Evolutionary conservation across 371 early-diverging fungal species (phyloP).

Genomic region (Syncephalastrum monosporum): DNA sequence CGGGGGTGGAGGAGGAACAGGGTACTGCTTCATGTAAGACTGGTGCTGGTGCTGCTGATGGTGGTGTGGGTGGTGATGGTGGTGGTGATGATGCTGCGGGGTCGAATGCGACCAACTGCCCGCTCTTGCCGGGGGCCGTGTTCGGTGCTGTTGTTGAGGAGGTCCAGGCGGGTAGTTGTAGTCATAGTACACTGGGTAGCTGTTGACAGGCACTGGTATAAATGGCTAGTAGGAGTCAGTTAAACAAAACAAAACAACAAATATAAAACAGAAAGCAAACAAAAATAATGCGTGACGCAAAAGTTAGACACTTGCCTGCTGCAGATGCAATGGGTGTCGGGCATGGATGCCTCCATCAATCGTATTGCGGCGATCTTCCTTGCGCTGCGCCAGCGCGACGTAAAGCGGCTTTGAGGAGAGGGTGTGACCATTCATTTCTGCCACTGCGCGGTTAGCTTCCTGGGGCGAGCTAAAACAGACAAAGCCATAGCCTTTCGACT

Average conservation of each 20-base stretch:
- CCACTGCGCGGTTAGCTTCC: slow-evolving; percentile 84
- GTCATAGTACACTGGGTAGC: slow-evolving; percentile 15
- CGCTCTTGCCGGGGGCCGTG: slow-evolving; percentile 5
- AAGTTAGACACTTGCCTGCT: slow-evolving; percentile 13
- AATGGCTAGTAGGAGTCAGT: slow-evolving; percentile 8
- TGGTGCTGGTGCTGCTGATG: background rate
- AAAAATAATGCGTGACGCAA: background rate
- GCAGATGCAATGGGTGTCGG: slow-evolving; percentile 60
- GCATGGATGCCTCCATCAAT: slow-evolving; percentile 74
- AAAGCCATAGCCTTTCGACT: slow-evolving; percentile 85
- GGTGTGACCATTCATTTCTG: slow-evolving; percentile 87
- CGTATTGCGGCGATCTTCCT: slow-evolving; percentile 89
- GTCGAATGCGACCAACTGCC: background rate
- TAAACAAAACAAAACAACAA: slow-evolving; percentile 1
- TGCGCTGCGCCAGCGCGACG: slow-evolving; percentile 95
- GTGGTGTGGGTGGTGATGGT: background rate
- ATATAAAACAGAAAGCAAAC: background rate
- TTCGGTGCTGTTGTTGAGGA: slow-evolving; percentile 5
- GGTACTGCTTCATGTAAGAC: slow-evolving; percentile 13
- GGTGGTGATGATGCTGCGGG: slow-evolving; percentile 4
- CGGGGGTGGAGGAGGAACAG: background rate
- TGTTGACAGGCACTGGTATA: slow-evolving; percentile 13
- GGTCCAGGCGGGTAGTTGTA: slow-evolving; percentile 5
- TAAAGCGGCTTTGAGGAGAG: slow-evolving; percentile 90
- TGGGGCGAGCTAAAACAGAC: slow-evolving; percentile 87